Percentiles rank a stretch among this genome's conserved stretches.
These are phyloP conservation scores for Viola pubescens DNA, from an alignment of 441 rosid genomes.

Conservation along the genomic window DNA sequence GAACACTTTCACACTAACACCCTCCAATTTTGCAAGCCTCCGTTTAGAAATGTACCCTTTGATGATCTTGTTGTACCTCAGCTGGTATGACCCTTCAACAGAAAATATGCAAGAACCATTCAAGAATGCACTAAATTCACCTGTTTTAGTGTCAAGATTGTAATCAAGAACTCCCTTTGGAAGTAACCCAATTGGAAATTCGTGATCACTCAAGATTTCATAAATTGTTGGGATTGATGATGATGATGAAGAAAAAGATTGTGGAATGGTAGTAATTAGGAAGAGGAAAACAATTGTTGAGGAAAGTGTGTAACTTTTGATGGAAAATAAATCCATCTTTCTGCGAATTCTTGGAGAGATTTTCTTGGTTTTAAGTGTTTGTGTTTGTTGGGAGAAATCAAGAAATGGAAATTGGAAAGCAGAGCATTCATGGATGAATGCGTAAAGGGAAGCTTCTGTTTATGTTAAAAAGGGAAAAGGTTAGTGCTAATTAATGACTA, in stretches of 20 bases:
- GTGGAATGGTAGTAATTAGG: slow-evolving; percentile 7
- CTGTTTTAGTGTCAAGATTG: slow-evolving; percentile 26
- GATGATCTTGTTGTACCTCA: slow-evolving; percentile 23
- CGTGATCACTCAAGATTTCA: slow-evolving; percentile 32
- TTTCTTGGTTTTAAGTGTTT: not conserved
- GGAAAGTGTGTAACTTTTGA: not conserved
- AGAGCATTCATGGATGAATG: not conserved
- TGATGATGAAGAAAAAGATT: not conserved
- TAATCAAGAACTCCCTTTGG: slow-evolving; percentile 36
- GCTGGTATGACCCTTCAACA: slow-evolving; percentile 34
- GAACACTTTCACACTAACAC: slow-evolving; percentile 44
- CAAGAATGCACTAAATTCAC: slow-evolving; percentile 20
- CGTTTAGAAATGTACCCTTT: slow-evolving; percentile 33
- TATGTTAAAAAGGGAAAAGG: too few relatives aligned
- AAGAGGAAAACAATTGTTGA: slow-evolving; percentile 5
- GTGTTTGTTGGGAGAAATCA: not conserved
- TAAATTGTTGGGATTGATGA: slow-evolving; percentile 25
- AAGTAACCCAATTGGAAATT: slow-evolving; percentile 41
- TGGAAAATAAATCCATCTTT: slow-evolving; percentile 18
- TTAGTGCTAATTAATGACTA: too few relatives aligned
- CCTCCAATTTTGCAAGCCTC: slow-evolving; percentile 30
- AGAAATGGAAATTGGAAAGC: not conserved
- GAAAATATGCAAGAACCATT: slow-evolving; percentile 23
- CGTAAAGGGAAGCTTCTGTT: too few relatives aligned
- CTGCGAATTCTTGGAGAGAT: not conserved